Percentiles rank a stretch among this genome's conserved stretches.
Evolutionary conservation across 2,329 filamentous ascomycete species (phyloP).

Genomic region (Emmonsiellopsis sp.): DNA sequence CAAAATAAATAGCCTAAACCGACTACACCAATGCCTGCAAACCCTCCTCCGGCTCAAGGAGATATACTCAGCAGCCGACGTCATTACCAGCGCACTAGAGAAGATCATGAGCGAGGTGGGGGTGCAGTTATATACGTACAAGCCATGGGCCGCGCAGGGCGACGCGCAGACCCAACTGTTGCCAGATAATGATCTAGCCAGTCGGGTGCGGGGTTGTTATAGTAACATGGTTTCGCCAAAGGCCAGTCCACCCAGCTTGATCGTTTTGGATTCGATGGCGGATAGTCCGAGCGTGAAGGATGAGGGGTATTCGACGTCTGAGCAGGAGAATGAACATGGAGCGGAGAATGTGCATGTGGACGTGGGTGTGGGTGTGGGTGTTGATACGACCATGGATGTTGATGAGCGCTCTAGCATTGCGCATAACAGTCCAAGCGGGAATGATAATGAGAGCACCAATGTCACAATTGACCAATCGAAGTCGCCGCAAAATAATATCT

Average conservation of each 20-base stretch:
- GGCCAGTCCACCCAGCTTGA: not conserved
- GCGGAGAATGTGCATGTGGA: not conserved
- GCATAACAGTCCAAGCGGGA: too few relatives aligned
- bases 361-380: not conserved
- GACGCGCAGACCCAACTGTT: not conserved
- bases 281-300: not conserved
- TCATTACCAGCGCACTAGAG: constrained; percentile 85
- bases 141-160: not conserved
- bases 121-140: constrained; percentile 54
- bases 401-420: too few relatives aligned
- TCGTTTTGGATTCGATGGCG: not conserved
- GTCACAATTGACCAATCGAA: too few relatives aligned
- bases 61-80: constrained; percentile 85
- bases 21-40: constrained; percentile 85
- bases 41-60: constrained; percentile 81
- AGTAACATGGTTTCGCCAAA: not conserved
- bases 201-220: not conserved
- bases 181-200: not conserved
- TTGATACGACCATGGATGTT: not conserved
- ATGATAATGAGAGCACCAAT: too few relatives aligned
- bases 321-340: constrained; percentile 4
- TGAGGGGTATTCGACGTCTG: not conserved
- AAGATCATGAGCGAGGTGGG: constrained; percentile 80
- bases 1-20: constrained; percentile 62
- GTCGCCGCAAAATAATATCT: too few relatives aligned